These are phyloP conservation scores for Picea glauca DNA, from an alignment of 75 land plant genomes.

Conservation along the genomic window DNA sequence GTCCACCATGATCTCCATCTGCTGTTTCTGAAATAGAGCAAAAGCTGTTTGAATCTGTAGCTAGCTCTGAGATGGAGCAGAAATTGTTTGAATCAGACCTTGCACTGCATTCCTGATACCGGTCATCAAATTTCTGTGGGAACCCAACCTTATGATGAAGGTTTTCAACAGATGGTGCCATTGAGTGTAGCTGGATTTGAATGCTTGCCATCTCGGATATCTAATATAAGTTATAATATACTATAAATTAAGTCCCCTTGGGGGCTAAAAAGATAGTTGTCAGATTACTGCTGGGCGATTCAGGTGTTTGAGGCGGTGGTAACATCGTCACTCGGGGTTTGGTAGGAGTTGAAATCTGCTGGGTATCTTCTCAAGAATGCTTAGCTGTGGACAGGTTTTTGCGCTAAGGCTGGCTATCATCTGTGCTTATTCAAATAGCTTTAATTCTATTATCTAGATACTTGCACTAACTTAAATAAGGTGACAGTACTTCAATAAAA, in stretches of 20 bases:
- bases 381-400: no score
- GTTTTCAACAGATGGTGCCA: not conserved
- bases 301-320: no score
- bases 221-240: not conserved
- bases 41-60: conserved; percentile 2
- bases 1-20: not conserved
- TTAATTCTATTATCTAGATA: no score
- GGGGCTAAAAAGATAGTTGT: not conserved
- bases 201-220: not conserved
- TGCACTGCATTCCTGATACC: not conserved
- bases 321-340: no score
- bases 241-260: not conserved
- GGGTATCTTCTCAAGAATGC: no score
- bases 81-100: conserved; percentile 1
- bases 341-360: no score
- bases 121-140: not conserved
- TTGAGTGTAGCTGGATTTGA: not conserved
- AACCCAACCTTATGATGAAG: not conserved
- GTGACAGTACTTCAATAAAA: no score
- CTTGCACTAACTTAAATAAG: no score
- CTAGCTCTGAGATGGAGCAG: conserved; percentile 1
- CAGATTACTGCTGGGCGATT: not conserved
- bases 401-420: no score
- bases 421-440: no score
- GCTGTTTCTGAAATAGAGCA: conserved; percentile 2